Base-by-base conservation (phyloP, 1,139 yeast genomes). In the Hemisphaericaspora xylanilytica region DNA sequence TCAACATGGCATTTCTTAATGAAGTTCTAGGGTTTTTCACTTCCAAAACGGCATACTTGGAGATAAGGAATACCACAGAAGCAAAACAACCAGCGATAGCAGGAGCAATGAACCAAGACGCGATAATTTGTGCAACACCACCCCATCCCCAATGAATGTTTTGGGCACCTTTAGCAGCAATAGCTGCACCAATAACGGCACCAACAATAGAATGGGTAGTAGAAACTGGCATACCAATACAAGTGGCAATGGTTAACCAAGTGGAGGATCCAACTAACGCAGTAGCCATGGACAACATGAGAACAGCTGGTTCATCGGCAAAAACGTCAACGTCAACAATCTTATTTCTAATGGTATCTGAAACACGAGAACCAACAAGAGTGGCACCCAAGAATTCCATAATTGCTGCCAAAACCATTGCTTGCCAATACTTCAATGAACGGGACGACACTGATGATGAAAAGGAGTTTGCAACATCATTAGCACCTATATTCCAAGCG, bases 101-200 rank as follows among this genome's bases (percentile, higher is more conserved):
- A n/a, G 94, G 92, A 11, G 92, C 89, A 63, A 84, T 79, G 54
- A 81, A 81, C 90, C 92, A 84, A 10, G 89, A 80, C 3, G 92
- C 92, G 47, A 81, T 76, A 49, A 83, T 83, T 59, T 81, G 84
- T 2, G 85, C 58, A 44, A 84, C 83, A 31, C 89, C 89, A 14
- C 49, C 44, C 92, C 92, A 84, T 17, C 88, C 90, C 94, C 92
- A 84, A 43, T 61, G 64, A 43, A 84, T 74, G 43, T 76, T 67
- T 2, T 61, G 53, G 31, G 77, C 80, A 44, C 81, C 81, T 48
- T 70, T 71, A 21, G 90, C 82, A 36, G 90, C 94, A 53, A 85
- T 75, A 42, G 87, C 82, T 13, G 85, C 73, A 47, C 94, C 92
- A 46, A 83, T 81, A 36, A 81, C 74, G 27, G 81, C 90, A 55